Evolutionary conservation across 2,329 filamentous ascomycete species (phyloP).

Genomic region (Atkinsonella texensis): DNA sequence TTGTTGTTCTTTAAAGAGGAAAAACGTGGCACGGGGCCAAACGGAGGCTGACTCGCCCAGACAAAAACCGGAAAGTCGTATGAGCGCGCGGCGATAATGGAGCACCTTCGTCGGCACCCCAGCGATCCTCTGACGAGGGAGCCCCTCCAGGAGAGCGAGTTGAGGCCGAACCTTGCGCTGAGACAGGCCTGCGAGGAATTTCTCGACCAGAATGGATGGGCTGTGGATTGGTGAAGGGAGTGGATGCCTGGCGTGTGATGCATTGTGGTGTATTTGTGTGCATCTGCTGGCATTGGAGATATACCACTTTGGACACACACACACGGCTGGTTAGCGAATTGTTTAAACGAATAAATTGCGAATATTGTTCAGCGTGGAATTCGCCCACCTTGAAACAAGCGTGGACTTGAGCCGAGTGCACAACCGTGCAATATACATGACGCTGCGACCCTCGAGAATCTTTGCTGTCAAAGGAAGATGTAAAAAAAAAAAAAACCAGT

Average conservation of each 20-base stretch:
- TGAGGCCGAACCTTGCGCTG: slow-evolving; percentile 72
- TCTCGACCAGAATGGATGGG: slow-evolving; percentile 78
- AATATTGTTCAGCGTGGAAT: too few relatives aligned
- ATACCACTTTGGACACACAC: too few relatives aligned
- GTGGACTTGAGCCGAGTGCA: too few relatives aligned
- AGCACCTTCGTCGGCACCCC: slow-evolving; percentile 64
- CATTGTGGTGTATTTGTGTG: not conserved
- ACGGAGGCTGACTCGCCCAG: slow-evolving; percentile 17
- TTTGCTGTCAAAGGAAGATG: too few relatives aligned
- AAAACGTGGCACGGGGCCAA: too few relatives aligned
- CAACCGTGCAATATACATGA: too few relatives aligned
- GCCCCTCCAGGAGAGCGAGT: slow-evolving; percentile 52
- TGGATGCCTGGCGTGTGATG: too few relatives aligned
- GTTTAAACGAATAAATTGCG: too few relatives aligned
- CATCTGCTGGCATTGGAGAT: not conserved
- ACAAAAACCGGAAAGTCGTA: slow-evolving; percentile 85
- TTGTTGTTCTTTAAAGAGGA: too few relatives aligned
- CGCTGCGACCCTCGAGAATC: too few relatives aligned
- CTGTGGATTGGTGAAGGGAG: slow-evolving; percentile 67
- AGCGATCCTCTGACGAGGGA: slow-evolving; percentile 80
- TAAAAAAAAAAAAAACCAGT: not conserved
- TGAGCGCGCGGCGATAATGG: slow-evolving; percentile 72
- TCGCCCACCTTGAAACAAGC: too few relatives aligned
- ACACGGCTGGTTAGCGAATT: too few relatives aligned
- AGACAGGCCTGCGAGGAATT: slow-evolving; percentile 79